phyloP scores from a whole-genome alignment of 2,329 filamentous ascomycete species.

The Seiridium unicorne region DNA sequence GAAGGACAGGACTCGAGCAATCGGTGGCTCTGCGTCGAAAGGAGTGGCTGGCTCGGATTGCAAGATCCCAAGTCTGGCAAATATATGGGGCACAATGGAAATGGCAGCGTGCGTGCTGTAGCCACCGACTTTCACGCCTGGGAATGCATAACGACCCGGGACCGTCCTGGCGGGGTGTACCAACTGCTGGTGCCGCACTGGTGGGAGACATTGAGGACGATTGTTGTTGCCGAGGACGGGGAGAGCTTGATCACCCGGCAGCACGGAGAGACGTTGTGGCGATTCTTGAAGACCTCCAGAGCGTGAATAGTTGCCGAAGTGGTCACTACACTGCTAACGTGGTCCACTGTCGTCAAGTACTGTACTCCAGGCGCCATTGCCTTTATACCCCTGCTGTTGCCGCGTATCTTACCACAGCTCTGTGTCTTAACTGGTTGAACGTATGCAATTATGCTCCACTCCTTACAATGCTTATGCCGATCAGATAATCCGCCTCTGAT shows the following conservation, averaged over 20 bases:
- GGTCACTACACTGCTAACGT: too few species aligned
- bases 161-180: constrained; percentile 4
- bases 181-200: constrained; percentile 5
- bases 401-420: too few species aligned
- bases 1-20: neutral
- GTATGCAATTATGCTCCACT: too few species aligned
- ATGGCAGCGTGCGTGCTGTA: neutral
- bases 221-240: constrained; percentile 2
- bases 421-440: too few species aligned
- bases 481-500: too few species aligned
- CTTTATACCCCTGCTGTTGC: too few species aligned
- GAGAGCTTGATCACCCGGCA: constrained; percentile 1
- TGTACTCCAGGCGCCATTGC: too few species aligned
- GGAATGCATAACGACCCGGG: constrained; percentile 7
- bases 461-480: too few species aligned
- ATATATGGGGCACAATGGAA: constrained; percentile 4
- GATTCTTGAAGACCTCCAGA: constrained; percentile 1
- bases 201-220: neutral
- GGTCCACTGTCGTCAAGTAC: too few species aligned
- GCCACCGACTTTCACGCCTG: neutral
- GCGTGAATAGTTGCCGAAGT: neutral
- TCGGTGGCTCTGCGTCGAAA: neutral
- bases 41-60: neutral
- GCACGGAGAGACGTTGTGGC: neutral
- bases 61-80: neutral